phyloP scores from a whole-genome alignment of 225 moss, liverwort and hornwort genomes.

The Rhytidiadelphus loreus region DNA sequence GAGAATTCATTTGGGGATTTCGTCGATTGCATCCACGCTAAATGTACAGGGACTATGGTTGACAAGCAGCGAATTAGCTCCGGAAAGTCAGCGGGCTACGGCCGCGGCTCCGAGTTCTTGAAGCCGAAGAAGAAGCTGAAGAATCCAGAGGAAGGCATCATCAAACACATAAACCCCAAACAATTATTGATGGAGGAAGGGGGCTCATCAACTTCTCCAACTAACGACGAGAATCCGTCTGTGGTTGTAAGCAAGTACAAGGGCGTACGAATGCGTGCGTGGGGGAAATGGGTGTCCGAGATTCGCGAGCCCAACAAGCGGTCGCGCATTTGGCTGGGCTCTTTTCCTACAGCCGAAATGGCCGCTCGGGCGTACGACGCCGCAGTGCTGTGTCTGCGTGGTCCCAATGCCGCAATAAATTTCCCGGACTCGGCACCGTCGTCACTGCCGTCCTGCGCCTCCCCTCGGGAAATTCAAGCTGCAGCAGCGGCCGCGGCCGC shows the following conservation, averaged over 20 bases:
- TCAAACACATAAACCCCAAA: background rate
- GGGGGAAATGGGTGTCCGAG: conserved; percentile 97
- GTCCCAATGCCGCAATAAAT: conserved; percentile 66
- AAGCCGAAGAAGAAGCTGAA: conserved; percentile 22
- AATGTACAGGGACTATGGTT: conserved; percentile 38
- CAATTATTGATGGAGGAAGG: background rate
- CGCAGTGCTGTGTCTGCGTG: conserved; percentile 67
- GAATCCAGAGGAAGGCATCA: background rate
- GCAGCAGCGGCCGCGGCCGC: conserved; percentile 39
- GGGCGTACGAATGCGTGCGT: conserved; percentile 86
- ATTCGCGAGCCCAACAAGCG: conserved; percentile 93
- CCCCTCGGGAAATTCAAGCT: conserved; percentile 39
- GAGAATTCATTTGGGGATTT: background rate
- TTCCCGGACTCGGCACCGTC: conserved; percentile 62
- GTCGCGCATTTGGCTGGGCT: conserved; percentile 89
- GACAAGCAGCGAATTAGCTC: conserved; percentile 12
- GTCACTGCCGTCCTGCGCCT: conserved; percentile 30
- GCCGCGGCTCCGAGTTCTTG: conserved; percentile 22
- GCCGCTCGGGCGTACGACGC: conserved; percentile 90
- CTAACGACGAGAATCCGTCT: background rate
- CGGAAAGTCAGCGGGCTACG: background rate
- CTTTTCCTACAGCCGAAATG: conserved; percentile 76
- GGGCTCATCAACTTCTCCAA: background rate
- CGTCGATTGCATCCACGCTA: background rate
- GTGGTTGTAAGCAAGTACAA: conserved; percentile 31